Base-by-base conservation (phyloP, 2,329 filamentous ascomycete species). In the Neonectria neomacrospora region DNA sequence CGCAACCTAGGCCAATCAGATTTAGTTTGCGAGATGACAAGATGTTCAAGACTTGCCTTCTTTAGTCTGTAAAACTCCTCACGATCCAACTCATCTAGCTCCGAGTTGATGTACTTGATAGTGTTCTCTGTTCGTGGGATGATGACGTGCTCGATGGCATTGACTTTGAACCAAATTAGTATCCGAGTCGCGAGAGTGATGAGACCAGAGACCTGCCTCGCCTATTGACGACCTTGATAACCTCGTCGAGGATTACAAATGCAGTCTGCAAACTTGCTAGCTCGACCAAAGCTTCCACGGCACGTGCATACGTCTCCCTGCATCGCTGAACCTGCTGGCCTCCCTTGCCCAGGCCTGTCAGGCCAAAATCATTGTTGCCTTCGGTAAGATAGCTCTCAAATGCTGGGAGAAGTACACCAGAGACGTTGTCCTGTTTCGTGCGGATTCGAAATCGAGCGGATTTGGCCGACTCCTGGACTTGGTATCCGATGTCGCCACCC, bases 101-200 rank as follows among this genome's bases (percentile, higher is more conserved):
- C 96, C 1, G 95, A 97, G 82, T 98, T 98, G 85, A 98, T 98
- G 76, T 98, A 99, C 82, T 97, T 97, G 83, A 99, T 99, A n/a
- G 96, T 99, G 76, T 98, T 99, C 79, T 99, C 96, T 14, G 96
- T 99, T 70, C 96, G 88, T 12, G 96, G 96, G 74, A 99, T 99
- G 72, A 99, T 98, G 72, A 99, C 93, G 78, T 96, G 92, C 80
- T 96, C 92, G 74, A 98, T 97, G 61, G 95, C 95, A 76, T 97
- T 97, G 18, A 98, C 95, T 92, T 71, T 63, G 54, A 32, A 52
- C 53, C n/a, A 58, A 18, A 30, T 55, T 3, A 63, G 50, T 20
- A 22, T 14, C 28, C 7, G 26, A 37, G 63, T 54, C 18, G 53
- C 47, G 7, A n/a, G 30, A 18, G 3, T 7, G 18, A 16, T 14